Conservation (phyloP, 2,329 filamentous ascomycete species). For the Apiospora rasikravindrae region DNA sequence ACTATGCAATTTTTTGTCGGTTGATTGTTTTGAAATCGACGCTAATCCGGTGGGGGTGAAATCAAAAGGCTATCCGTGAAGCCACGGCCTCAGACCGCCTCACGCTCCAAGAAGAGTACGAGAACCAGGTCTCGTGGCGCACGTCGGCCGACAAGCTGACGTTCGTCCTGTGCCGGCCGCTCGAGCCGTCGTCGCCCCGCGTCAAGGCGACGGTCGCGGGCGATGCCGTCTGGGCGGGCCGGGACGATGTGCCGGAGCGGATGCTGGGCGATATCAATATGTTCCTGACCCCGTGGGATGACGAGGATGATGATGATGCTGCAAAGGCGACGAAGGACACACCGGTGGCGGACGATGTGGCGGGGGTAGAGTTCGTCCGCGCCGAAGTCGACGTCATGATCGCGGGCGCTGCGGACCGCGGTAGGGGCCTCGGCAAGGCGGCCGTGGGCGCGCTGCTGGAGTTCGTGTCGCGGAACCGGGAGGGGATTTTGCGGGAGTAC, state of each 20-base stretch:
- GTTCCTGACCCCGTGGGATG: slow-evolving; percentile 71
- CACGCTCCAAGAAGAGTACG: slow-evolving; percentile 80
- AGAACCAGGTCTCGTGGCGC: slow-evolving; percentile 90
- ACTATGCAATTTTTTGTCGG: not conserved
- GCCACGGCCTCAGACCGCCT: slow-evolving; percentile 89
- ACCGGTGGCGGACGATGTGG: not conserved
- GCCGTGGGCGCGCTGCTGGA: slow-evolving; percentile 71
- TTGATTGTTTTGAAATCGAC: not conserved
- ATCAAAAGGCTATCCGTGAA: slow-evolving; percentile 70
- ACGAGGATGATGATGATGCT: slow-evolving; percentile 46
- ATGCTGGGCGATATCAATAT: slow-evolving; percentile 83
- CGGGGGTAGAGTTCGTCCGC: slow-evolving; percentile 22
- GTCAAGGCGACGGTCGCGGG: not conserved
- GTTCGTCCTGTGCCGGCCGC: slow-evolving; percentile 78
- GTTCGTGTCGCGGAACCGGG: slow-evolving; percentile 65
- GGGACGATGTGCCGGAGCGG: slow-evolving; percentile 56
- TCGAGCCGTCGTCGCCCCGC: slow-evolving; percentile 9
- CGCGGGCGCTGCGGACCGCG: slow-evolving; percentile 31
- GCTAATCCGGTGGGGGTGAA: slow-evolving; percentile 15
- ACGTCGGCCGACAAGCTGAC: slow-evolving; percentile 84
- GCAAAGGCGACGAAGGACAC: slow-evolving; percentile 2
- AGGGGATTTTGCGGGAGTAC: slow-evolving; percentile 64
- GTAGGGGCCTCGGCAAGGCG: slow-evolving; percentile 32
- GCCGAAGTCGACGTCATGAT: slow-evolving; percentile 43
- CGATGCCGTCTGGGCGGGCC: slow-evolving; percentile 38